Evolutionary conservation across 2,329 filamentous ascomycete species (phyloP).

Genomic region (Colletotrichum godetiae): DNA sequence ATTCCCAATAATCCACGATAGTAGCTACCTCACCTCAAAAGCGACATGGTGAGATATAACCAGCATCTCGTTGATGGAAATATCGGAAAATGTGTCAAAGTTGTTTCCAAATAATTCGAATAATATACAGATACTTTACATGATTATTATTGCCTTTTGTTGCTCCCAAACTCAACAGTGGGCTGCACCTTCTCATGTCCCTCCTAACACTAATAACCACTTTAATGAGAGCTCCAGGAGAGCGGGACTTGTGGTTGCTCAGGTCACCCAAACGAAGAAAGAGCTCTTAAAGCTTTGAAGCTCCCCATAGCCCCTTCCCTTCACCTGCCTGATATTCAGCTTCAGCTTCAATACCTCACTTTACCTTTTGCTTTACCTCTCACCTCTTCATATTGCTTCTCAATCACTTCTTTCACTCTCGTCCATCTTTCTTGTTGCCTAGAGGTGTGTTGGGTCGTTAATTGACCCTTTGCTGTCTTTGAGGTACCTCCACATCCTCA

Average conservation of each 20-base stretch:
- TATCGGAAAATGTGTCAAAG: fast-evolving
- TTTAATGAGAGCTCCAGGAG: slow-evolving; percentile 25
- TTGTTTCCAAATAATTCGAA: fast-evolving
- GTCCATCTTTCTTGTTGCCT: neutral
- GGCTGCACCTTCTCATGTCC: neutral
- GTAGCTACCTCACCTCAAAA: neutral
- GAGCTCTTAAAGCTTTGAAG: slow-evolving; percentile 33
- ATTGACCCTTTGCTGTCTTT: neutral
- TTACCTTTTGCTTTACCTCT: neutral
- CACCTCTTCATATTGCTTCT: neutral
- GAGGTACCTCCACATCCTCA: neutral
- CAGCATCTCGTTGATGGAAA: neutral
- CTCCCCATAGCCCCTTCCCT: slow-evolving; percentile 18
- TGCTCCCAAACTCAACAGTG: no score
- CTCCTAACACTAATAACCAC: slow-evolving; percentile 31
- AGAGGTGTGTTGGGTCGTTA: neutral
- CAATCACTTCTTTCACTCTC: neutral
- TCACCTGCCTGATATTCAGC: slow-evolving; percentile 6
- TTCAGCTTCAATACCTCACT: neutral
- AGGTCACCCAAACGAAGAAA: slow-evolving; percentile 32
- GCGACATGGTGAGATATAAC: neutral
- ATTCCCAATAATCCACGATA: slow-evolving; percentile 47
- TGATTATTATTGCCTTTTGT: neutral
- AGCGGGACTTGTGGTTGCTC: slow-evolving; percentile 31
- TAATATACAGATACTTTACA: fast-evolving